Evolutionary conservation across 176 grass and related monocot genomes (phyloP).

Genomic region (Urochloa ruziziensis): DNA sequence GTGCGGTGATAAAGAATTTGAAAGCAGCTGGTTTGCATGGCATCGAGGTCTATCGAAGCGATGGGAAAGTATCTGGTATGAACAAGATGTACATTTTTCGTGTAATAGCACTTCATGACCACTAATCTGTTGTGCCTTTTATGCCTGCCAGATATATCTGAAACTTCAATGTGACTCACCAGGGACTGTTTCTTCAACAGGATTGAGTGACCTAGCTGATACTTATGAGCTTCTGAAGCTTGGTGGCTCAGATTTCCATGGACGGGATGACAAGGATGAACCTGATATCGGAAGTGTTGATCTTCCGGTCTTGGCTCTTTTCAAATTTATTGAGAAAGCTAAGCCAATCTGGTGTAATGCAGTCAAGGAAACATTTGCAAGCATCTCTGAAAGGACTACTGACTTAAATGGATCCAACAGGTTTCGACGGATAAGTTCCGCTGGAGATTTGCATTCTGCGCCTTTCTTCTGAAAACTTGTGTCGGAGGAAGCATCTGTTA

Average conservation of each 20-base stretch:
- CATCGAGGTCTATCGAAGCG: slow-evolving; percentile 64
- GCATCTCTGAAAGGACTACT: slow-evolving; percentile 12
- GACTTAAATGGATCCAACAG: slow-evolving; percentile 12
- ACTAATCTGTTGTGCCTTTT: neutral
- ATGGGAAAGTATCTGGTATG: slow-evolving; percentile 77
- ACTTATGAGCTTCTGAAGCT: slow-evolving; percentile 66
- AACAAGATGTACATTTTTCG: neutral
- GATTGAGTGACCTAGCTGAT: slow-evolving; percentile 62
- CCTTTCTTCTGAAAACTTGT: slow-evolving; percentile 3
- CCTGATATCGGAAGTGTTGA: slow-evolving; percentile 64
- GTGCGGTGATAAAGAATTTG: slow-evolving; percentile 48
- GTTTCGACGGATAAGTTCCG: slow-evolving; percentile 23
- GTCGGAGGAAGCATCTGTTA: too few relatives aligned
- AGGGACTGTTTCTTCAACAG: slow-evolving; percentile 23
- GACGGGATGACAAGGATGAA: slow-evolving; percentile 55
- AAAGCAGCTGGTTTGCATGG: slow-evolving; percentile 69
- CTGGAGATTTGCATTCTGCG: slow-evolving; percentile 24
- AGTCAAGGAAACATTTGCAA: slow-evolving; percentile 41
- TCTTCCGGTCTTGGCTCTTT: slow-evolving; percentile 51
- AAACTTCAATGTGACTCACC: neutral
- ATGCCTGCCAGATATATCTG: neutral
- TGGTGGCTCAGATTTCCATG: slow-evolving; percentile 83
- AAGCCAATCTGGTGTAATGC: slow-evolving; percentile 62
- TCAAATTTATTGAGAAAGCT: slow-evolving; percentile 58
- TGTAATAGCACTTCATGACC: neutral